Percentiles rank a stretch among this genome's conserved stretches.
Conservation (phyloP, 164 flowering plant genomes). For the Cinnamomum micranthum region DNA sequence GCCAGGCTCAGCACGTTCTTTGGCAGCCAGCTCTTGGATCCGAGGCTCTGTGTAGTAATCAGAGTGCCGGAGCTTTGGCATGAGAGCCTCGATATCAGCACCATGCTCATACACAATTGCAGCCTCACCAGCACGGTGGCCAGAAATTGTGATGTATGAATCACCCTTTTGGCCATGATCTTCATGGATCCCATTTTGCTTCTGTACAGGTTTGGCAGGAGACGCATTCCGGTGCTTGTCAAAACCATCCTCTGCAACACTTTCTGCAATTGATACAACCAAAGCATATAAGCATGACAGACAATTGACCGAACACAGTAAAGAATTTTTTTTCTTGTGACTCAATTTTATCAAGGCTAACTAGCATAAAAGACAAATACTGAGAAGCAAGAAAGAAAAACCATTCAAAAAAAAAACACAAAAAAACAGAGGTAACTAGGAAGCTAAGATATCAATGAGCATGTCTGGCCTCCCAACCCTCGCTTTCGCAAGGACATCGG, state of each 20-base stretch:
- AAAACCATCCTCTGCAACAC: constrained; percentile 38
- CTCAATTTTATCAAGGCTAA: neutral
- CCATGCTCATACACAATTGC: constrained; percentile 90
- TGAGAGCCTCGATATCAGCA: constrained; percentile 80
- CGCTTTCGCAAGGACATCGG: no score
- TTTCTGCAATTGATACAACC: constrained; percentile 29
- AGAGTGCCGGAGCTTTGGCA: constrained; percentile 84
- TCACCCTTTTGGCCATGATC: constrained; percentile 42
- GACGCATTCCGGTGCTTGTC: constrained; percentile 23
- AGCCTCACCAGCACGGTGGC: constrained; percentile 90
- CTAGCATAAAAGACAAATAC: no score
- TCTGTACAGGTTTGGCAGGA: constrained; percentile 35
- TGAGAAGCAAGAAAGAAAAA: neutral
- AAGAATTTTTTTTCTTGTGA: no score
- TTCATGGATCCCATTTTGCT: constrained; percentile 51
- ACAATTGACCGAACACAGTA: neutral
- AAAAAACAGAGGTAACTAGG: no score
- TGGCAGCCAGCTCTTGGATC: constrained; percentile 88
- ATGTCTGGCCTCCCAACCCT: no score
- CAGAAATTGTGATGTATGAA: constrained; percentile 53
- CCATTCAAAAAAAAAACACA: neutral
- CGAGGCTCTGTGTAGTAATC: constrained; percentile 92
- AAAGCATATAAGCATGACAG: neutral
- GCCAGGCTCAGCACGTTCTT: constrained; percentile 85
- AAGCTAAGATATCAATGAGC: no score